Base-by-base conservation (phyloP, 1,284 basidiomycete genomes). In the Irpex lacteus region DNA sequence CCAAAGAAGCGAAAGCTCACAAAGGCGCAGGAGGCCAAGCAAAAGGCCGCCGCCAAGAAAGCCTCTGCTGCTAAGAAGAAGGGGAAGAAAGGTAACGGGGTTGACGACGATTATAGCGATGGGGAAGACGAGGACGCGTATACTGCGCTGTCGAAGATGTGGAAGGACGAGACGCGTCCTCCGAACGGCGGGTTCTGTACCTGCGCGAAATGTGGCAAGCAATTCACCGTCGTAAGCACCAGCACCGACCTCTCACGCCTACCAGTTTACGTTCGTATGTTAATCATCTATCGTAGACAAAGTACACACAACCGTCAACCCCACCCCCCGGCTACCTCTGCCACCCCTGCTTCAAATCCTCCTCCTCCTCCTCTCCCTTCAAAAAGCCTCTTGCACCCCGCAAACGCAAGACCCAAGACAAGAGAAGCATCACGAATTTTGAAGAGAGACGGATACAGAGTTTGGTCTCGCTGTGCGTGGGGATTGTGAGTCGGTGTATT, bases 401-500 rank as follows among this genome's bases (percentile, higher is more conserved):
- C 61, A 92, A 87, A 71, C 85, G 86, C 58, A 93, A 88, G 0
- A 80, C 82, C 0, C 76, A 79, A 0, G 89, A 90, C 18, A 92
- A 83, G 70, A 82, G 89, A 19, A 83, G 80, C 49, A 77, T 95
- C 2, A 80, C 86, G 0, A 82, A 83, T 65, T 91, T 90, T 69
- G 92, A 95, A 70, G 85, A 92, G 68, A 83, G 78, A 58, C 84
- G 85, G 2, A 84, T 93, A 36, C 88, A 88, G 0, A 84, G 84
- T 4, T 81, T 97, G 18, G 90, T 90, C 9, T 85, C 88, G 3
- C 70, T 94, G 18, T 97, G 95, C 71, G 94, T 97, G 56, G 80
- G 90, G 76, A 79, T 98, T 36, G 89, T 98, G 64, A 91, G 91
- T 34, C 84, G 87, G 58, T 87, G 95, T 72, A 98, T 98, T 63